phyloP scores from a whole-genome alignment of 495 filamentous ascomycete genomes.

The Penicillium psychrofluorescens region DNA sequence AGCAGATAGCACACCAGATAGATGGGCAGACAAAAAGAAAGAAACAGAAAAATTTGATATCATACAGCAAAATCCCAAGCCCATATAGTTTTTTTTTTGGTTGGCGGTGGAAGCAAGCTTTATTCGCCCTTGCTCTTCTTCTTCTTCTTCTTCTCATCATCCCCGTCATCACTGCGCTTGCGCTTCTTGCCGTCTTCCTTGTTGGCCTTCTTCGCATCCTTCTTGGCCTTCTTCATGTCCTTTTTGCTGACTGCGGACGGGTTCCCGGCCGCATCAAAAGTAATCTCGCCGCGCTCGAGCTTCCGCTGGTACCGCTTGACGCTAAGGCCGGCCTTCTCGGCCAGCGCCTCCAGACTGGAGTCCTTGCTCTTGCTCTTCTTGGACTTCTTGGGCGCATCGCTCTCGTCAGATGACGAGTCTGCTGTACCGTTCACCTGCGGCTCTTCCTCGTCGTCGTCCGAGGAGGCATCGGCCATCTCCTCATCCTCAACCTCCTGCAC shows the following conservation, averaged over 20 bases:
- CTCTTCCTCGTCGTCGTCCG: slow-evolving; percentile 42
- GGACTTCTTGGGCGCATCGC: slow-evolving; percentile 31
- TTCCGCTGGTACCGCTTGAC: slow-evolving; percentile 67
- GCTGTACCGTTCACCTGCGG: neutral
- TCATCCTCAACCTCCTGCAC: slow-evolving; percentile 46
- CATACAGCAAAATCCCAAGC: slow-evolving; percentile 37
- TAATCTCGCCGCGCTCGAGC: slow-evolving; percentile 60
- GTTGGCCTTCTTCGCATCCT: slow-evolving; percentile 49
- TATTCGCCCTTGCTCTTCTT: slow-evolving; percentile 50
- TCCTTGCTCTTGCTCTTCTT: slow-evolving; percentile 38
- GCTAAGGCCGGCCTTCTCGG: slow-evolving; percentile 55
- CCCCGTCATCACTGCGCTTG: slow-evolving; percentile 46
- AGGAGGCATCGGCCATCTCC: slow-evolving; percentile 49
- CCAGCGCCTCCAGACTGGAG: slow-evolving; percentile 47
- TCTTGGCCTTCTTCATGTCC: slow-evolving; percentile 68
- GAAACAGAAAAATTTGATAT: slow-evolving; percentile 35
- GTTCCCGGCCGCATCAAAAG: slow-evolving; percentile 49
- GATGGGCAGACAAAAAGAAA: slow-evolving; percentile 21
- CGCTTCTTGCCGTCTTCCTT: slow-evolving; percentile 49
- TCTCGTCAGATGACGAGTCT: slow-evolving; percentile 27
- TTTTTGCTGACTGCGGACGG: slow-evolving; percentile 64
- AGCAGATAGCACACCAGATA: neutral
- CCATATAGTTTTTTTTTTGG: slow-evolving; percentile 17
- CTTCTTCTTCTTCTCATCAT: slow-evolving; percentile 48
- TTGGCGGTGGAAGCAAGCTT: slow-evolving; percentile 8